Evolutionary conservation across 2,329 filamentous ascomycete genomes (phyloP), one percentile per base, ranked within the genome.

Genomic region (Botrytis byssoidea): DNA sequence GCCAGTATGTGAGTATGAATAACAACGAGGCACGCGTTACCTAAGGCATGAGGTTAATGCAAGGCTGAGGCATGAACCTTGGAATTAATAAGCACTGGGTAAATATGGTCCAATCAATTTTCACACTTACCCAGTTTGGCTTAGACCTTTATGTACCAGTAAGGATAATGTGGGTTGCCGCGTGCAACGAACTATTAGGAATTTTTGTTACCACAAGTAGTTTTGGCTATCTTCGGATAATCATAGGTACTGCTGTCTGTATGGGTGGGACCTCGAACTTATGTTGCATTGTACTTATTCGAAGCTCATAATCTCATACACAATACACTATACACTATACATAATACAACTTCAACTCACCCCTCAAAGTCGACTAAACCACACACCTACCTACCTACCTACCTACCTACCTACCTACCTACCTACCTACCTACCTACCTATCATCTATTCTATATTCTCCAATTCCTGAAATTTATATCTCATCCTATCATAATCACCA

Each of bases 161-260:
- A 9, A 63, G 60, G 59, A 42, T 42, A 40, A 63, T 63, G 16
- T n/a, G 37, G 61, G 66, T 68, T 68, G 48, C 48, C 66, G 66
- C 66, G 66, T 57, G 37, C 66, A 68, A 68, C 66, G 25, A 42
- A 35, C 37, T 40, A 40, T 42, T 35, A 8, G 22, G 16, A 10
- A 63, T 14, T n/a, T 40, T 63, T 42, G 60, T n/a, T 63, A 63
- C 60, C 35, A n/a, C 12, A 42, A 16, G 40, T 18, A 9, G 37
- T 18, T n/a, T n/a, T 55, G 48, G 48, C 25, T 55, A 6, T 51
- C 25, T 51, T n/a, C 48, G 46, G 46, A 51, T 51, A 51, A 25
- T 51, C 46, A 51, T 14, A 55, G 51, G n/a, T 57, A 18, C 6
- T 57, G 51, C n/a, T 29, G n/a, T 18, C n/a, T 57, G 51, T 29